phyloP scores from a whole-genome alignment of 1,139 yeast species.

The Barnettozyma hawaiiensis region DNA sequence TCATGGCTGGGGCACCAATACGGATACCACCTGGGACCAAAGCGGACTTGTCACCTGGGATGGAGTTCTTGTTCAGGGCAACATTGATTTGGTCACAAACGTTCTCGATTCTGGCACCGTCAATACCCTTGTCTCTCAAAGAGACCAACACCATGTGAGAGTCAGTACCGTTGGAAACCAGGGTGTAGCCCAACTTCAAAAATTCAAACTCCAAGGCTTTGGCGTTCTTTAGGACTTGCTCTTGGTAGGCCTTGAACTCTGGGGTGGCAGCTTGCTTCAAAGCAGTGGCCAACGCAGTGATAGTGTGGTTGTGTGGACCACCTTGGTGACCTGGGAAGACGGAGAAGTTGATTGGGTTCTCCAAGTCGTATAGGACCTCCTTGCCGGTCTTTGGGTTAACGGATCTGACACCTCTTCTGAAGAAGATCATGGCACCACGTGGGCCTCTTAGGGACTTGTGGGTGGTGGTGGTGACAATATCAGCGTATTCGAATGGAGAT shows the following conservation, averaged over 20 bases:
- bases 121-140: slow-evolving; percentile 83
- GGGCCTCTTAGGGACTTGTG: slow-evolving; percentile 99
- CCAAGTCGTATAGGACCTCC: slow-evolving; percentile 84
- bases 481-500: slow-evolving; percentile 94
- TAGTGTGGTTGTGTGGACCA: slow-evolving; percentile 99
- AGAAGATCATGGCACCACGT: slow-evolving; percentile 98
- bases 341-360: slow-evolving; percentile 91
- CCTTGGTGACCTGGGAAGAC: slow-evolving; percentile 99
- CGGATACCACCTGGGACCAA: slow-evolving; percentile 97
- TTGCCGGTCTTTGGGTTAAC: slow-evolving; percentile 88
- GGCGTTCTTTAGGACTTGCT: slow-evolving; percentile 84
- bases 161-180: slow-evolving; percentile 94
- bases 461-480: slow-evolving; percentile 95
- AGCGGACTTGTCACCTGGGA: slow-evolving; percentile 98
- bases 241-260: slow-evolving; percentile 87
- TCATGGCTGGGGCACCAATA: slow-evolving; percentile 98
- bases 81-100: slow-evolving; percentile 93
- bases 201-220: slow-evolving; percentile 75
- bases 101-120: slow-evolving; percentile 96
- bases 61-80: slow-evolving; percentile 94
- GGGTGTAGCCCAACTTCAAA: slow-evolving; percentile 62
- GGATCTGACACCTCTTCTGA: slow-evolving; percentile 92
- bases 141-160: slow-evolving; percentile 93
- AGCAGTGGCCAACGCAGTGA: slow-evolving; percentile 95
- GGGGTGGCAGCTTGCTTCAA: slow-evolving; percentile 90